Percentiles rank a stretch among this genome's conserved stretches.
phyloP scores from a whole-genome alignment of 331 rosid genomes.

The Acacia pycnantha region DNA sequence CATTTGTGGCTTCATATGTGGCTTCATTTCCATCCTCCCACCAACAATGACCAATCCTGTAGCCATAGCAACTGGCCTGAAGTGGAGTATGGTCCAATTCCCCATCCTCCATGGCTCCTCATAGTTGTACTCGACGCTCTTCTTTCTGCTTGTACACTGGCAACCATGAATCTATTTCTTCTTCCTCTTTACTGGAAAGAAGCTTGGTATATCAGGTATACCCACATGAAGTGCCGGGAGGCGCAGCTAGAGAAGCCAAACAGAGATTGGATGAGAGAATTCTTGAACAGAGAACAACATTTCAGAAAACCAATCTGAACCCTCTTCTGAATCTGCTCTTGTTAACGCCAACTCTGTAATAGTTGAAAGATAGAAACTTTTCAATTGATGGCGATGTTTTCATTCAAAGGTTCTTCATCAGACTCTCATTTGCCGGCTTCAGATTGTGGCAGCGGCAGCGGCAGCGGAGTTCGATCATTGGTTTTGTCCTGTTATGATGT shows the following conservation, averaged over 20 bases:
- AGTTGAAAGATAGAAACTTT: no score
- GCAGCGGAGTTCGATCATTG: no score
- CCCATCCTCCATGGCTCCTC: slow-evolving; percentile 28
- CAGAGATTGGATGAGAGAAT: slow-evolving; percentile 69
- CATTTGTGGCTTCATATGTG: no score
- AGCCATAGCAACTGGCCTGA: no score
- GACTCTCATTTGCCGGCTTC: no score
- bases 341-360: background rate
- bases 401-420: no score
- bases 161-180: slow-evolving; percentile 52
- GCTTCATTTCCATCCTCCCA: no score
- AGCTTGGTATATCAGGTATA: slow-evolving; percentile 34
- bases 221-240: slow-evolving; percentile 51
- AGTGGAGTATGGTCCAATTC: slow-evolving; percentile 42
- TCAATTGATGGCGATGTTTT: no score
- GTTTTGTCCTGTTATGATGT: no score
- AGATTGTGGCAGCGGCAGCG: no score
- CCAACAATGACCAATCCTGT: no score
- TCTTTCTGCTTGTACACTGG: slow-evolving; percentile 68
- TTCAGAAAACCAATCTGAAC: slow-evolving; percentile 25
- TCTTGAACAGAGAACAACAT: background rate
- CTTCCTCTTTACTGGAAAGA: slow-evolving; percentile 51
- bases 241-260: slow-evolving; percentile 71
- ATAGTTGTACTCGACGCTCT: slow-evolving; percentile 52
- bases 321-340: slow-evolving; percentile 25